Evolutionary conservation across 768 basidiomycete genomes (phyloP), one percentile per base, ranked within the genome.

Genomic region (Mycena metata): DNA sequence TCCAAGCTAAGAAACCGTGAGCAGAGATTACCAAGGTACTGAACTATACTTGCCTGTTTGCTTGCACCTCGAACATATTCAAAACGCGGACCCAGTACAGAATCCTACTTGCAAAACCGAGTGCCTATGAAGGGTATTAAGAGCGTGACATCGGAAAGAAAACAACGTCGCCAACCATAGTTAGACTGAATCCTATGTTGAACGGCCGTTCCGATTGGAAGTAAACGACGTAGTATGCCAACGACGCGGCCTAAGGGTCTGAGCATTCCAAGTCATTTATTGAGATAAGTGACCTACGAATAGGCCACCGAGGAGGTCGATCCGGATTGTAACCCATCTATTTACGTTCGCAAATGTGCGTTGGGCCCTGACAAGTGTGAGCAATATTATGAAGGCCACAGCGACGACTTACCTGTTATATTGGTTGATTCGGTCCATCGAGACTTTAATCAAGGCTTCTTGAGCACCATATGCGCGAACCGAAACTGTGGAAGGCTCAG

Each of bases 391-490:
- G 9, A 24, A 33, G 17, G 33, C 33, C 24, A 11, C 41, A 9
- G 3, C 30, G 3, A 19, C 39, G 39, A 30, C 5, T n/a, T 71
- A 23, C 75, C 62, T 74, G 61, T 77, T 86, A 4, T 8, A 41
- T 51, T 77, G 77, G 70, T 88, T 80, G 35, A 86, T 82, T 7
- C 83, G 76, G 24, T 75, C 67, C 39, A 80, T 69, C 13, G 83
- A 78, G 62, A 83, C 72, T 67, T 39, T 35, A 60, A 71, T 79
- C 76, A 77, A 83, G 33, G 72, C 64, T n/a, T 79, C 77, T 75
- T 86, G 79, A 24, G 85, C 85, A 7, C 82, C 82, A 69, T 85
- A 88, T 1, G 87, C 87, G 23, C 87, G 77, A 56, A 88, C 84
- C 7, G 84, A 76, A 26, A 56, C 73, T 76, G 56, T 17, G 46